Evolutionary conservation across 805 yeast species (phyloP).

Genomic region (Candida sphagnicola): DNA sequence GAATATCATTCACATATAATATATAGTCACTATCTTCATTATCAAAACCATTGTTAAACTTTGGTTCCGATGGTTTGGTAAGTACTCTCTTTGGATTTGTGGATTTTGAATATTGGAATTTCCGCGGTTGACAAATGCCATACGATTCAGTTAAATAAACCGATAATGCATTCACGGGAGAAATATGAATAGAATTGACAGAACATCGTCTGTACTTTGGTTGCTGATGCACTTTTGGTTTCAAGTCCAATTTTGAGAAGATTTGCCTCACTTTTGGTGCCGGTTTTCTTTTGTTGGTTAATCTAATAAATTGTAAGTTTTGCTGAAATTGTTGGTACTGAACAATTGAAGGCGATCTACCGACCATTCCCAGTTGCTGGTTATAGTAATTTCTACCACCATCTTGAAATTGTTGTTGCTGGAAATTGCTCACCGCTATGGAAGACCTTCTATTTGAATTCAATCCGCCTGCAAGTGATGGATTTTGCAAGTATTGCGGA

Average conservation of each 20-base stretch:
- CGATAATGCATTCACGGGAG: slow-evolving; percentile 81
- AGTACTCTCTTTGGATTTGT: slow-evolving; percentile 89
- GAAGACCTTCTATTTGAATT: slow-evolving; percentile 18
- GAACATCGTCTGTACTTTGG: slow-evolving; percentile 74
- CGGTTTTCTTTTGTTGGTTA: slow-evolving; percentile 19
- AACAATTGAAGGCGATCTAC: slow-evolving; percentile 28
- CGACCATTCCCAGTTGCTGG: slow-evolving; percentile 11
- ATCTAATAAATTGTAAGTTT: slow-evolving; percentile 18
- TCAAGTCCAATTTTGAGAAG: slow-evolving; percentile 45
- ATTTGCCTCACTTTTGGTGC: slow-evolving; percentile 49
- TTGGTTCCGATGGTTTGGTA: slow-evolving; percentile 88
- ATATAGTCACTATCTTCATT: slow-evolving; percentile 89
- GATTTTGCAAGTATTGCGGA: slow-evolving; percentile 3
- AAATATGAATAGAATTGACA: slow-evolving; percentile 56
- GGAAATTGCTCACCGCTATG: slow-evolving; percentile 17
- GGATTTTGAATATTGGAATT: slow-evolving; percentile 74
- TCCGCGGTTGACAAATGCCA: slow-evolving; percentile 72
- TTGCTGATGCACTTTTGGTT: slow-evolving; percentile 55
- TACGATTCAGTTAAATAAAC: slow-evolving; percentile 75
- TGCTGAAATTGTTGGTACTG: slow-evolving; percentile 34
- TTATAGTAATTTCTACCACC: slow-evolving; percentile 10
- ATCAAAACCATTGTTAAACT: slow-evolving; percentile 77
- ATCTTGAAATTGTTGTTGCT: slow-evolving; percentile 7
- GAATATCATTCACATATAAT: slow-evolving; percentile 86
- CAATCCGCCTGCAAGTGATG: neutral